Percentiles rank a stretch among this genome's conserved stretches.
Conservation (phyloP, 257 asterid genomes). For the Nicotiana attenuata region DNA sequence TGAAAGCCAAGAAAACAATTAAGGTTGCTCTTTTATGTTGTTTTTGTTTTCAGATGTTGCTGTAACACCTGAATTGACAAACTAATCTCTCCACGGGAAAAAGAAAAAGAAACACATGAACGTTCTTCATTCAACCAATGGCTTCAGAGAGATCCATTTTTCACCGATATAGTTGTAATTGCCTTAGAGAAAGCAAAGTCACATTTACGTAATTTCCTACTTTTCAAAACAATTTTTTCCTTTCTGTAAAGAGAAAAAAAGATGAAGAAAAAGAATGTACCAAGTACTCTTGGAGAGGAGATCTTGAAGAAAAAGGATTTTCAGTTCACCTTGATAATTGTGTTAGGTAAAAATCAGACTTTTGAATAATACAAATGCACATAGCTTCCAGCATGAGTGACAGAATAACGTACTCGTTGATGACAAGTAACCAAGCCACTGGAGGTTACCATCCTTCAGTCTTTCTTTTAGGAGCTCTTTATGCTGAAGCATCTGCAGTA, state of each 20-base stretch:
- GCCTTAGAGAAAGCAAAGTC: background rate
- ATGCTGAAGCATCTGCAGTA: constrained; percentile 51
- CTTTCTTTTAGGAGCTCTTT: constrained; percentile 35
- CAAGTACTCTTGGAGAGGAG: background rate
- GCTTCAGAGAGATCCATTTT: background rate
- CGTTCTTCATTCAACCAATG: background rate
- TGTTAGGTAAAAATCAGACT: background rate
- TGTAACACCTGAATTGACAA: background rate
- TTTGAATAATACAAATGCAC: background rate
- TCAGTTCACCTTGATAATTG: background rate
- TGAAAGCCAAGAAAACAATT: background rate
- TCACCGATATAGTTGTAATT: background rate
- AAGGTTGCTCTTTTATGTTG: background rate
- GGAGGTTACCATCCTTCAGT: constrained; percentile 57
- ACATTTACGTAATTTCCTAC: background rate
- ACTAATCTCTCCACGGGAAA: background rate
- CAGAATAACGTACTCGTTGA: constrained; percentile 61
- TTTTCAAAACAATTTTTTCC: background rate
- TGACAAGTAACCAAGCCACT: constrained; percentile 77
- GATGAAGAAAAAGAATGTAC: background rate
- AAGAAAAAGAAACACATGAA: background rate
- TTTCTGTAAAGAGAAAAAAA: background rate
- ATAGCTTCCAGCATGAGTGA: background rate
- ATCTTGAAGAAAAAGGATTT: background rate
- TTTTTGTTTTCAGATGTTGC: background rate